Evolutionary conservation across 768 basidiomycete species (phyloP).

Genomic region (Leccinum incarnatum): DNA sequence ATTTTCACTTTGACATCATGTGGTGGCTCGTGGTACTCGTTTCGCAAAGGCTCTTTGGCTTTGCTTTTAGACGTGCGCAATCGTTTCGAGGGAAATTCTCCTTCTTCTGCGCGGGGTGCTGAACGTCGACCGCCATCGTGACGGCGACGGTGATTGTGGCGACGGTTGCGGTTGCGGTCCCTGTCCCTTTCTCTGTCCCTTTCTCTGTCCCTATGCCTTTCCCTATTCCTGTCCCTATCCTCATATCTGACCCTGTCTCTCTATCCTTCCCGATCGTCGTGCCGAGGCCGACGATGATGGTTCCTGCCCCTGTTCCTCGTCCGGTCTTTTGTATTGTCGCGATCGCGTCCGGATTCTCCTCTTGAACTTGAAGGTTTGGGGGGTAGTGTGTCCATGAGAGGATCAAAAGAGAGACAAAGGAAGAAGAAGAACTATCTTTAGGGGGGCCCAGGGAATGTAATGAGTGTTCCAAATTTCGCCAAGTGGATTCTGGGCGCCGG

Average conservation of each 20-base stretch:
- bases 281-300: conserved; percentile 7
- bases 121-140: conserved; percentile 12
- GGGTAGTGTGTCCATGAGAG: conserved; percentile 21
- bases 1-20: conserved; percentile 11
- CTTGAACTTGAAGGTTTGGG: conserved; percentile 17
- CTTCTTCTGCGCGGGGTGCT: conserved; percentile 9
- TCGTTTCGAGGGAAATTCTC: conserved; percentile 16
- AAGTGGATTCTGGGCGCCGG: too few relatives aligned
- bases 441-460: background rate
- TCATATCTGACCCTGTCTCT: conserved; percentile 2
- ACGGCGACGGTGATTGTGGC: background rate
- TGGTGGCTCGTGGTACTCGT: conserved; percentile 6
- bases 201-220: background rate
- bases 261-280: conserved; percentile 7
- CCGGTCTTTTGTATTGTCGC: conserved; percentile 10
- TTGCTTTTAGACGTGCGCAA: conserved; percentile 21
- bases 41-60: conserved; percentile 12
- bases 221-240: background rate
- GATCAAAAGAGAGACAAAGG: background rate
- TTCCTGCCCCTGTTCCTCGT: conserved; percentile 4
- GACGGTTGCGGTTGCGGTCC: conserved; percentile 1
- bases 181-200: background rate
- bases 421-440: background rate
- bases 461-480: background rate
- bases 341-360: conserved; percentile 13